Evolutionary conservation across 176 grass and related monocot species (phyloP).

Genomic region (Thalia dealbata): DNA sequence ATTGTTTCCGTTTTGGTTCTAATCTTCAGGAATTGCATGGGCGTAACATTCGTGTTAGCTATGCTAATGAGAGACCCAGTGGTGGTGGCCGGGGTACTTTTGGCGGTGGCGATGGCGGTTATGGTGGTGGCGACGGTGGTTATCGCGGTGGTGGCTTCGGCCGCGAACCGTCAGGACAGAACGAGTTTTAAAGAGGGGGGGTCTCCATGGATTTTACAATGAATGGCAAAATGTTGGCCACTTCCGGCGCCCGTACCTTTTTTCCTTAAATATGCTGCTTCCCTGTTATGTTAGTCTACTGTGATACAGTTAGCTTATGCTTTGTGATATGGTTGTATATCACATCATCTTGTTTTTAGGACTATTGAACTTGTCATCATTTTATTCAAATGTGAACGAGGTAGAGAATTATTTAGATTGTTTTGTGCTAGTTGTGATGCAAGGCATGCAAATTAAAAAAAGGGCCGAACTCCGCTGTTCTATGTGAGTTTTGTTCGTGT

Average conservation of each 20-base stretch:
- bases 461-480: too few species aligned
- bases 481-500: too few species aligned
- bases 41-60: conserved; percentile 52
- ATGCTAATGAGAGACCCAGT: conserved; percentile 43
- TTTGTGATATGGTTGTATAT: neutral
- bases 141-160: neutral
- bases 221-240: neutral
- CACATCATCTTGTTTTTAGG: neutral
- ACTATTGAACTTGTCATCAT: neutral
- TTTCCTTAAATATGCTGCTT: neutral
- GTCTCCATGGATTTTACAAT: neutral
- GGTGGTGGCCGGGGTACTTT: conserved; percentile 15
- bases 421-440: too few species aligned
- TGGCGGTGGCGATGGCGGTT: neutral
- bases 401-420: too few species aligned
- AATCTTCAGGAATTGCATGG: conserved; percentile 46
- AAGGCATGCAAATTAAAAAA: too few species aligned
- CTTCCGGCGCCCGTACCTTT: too few species aligned
- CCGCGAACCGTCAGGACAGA: neutral
- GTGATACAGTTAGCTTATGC: neutral
- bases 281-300: neutral
- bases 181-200: neutral
- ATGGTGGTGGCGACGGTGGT: neutral
- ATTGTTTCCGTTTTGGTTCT: neutral
- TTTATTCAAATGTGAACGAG: too few species aligned